Conservation (phyloP, 2,329 filamentous ascomycete genomes). For the Thelonectria discophora region DNA sequence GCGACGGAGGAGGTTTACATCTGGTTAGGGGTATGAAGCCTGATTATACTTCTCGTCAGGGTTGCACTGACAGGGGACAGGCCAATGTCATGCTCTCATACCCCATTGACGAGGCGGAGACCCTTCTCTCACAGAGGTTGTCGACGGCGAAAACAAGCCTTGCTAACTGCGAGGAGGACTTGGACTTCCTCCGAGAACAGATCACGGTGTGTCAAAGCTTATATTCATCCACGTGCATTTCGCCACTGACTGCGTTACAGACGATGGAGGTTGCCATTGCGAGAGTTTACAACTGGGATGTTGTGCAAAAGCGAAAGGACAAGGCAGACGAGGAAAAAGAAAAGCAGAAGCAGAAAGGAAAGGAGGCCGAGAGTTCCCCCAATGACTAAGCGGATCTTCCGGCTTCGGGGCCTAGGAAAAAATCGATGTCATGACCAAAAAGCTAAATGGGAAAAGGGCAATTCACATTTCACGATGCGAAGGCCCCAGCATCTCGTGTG, state of each 20-base stretch:
- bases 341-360: slow-evolving; percentile 46
- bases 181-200: slow-evolving; percentile 95
- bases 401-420: slow-evolving; percentile 21
- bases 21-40: slow-evolving; percentile 81
- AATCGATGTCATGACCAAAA: slow-evolving; percentile 29
- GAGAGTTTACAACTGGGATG: slow-evolving; percentile 99
- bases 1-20: slow-evolving; percentile 92
- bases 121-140: slow-evolving; percentile 79
- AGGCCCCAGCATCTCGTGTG: background rate
- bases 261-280: slow-evolving; percentile 97
- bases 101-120: slow-evolving; percentile 85
- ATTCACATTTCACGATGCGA: background rate
- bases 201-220: slow-evolving; percentile 75
- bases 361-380: slow-evolving; percentile 48
- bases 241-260: slow-evolving; percentile 54
- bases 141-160: slow-evolving; percentile 81
- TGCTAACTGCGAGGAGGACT: slow-evolving; percentile 91
- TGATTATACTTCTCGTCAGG: background rate
- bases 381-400: slow-evolving; percentile 34
- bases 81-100: slow-evolving; percentile 99
- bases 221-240: background rate
- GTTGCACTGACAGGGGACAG: slow-evolving; percentile 52
- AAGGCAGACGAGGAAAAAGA: slow-evolving; percentile 70
- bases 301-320: slow-evolving; percentile 93
- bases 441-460: slow-evolving; percentile 8